Percentiles rank a stretch among this genome's conserved stretches.
Conservation (phyloP, 306 rosid genomes). For the Benincasa hispida region DNA sequence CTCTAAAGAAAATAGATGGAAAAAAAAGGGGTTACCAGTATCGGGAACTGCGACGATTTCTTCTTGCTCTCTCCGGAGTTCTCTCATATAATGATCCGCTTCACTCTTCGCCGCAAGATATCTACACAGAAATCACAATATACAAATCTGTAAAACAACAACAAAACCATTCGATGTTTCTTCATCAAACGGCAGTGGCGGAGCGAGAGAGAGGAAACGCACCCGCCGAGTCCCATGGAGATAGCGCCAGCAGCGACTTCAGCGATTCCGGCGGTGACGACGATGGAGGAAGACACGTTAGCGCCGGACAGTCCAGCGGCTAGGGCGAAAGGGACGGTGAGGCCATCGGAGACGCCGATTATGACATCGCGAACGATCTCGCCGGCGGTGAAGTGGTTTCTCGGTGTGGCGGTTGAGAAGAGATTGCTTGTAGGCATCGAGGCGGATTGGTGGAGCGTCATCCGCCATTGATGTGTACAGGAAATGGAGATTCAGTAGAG, state of each 20-base stretch:
- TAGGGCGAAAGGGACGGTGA: constrained; percentile 63
- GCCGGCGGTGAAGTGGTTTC: constrained; percentile 58
- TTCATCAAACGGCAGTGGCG: no score
- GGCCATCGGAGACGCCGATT: constrained; percentile 66
- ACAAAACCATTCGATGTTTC: no score
- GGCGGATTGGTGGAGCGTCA: background rate
- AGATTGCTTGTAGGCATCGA: constrained; percentile 27
- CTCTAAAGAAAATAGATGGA: background rate
- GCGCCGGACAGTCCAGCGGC: constrained; percentile 68
- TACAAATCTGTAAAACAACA: no score
- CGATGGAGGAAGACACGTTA: constrained; percentile 46
- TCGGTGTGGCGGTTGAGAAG: constrained; percentile 44
- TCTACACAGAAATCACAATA: background rate
- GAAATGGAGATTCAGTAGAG: background rate
- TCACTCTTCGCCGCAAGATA: constrained; percentile 41
- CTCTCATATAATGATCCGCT: constrained; percentile 35
- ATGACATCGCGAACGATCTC: constrained; percentile 55
- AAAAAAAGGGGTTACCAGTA: constrained; percentile 22
- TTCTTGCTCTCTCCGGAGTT: constrained; percentile 35
- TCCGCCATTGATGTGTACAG: constrained; percentile 16
- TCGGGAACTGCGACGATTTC: constrained; percentile 31
- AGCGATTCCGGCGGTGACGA: constrained; percentile 65
- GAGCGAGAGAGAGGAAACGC: background rate
- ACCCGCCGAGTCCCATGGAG: constrained; percentile 57
- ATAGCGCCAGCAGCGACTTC: constrained; percentile 70